A percentile compares a stretch with the other conserved stretches of the same genome.
Conservation (phyloP, 768 basidiomycete species). For the Udeniomyces megalosporus region DNA sequence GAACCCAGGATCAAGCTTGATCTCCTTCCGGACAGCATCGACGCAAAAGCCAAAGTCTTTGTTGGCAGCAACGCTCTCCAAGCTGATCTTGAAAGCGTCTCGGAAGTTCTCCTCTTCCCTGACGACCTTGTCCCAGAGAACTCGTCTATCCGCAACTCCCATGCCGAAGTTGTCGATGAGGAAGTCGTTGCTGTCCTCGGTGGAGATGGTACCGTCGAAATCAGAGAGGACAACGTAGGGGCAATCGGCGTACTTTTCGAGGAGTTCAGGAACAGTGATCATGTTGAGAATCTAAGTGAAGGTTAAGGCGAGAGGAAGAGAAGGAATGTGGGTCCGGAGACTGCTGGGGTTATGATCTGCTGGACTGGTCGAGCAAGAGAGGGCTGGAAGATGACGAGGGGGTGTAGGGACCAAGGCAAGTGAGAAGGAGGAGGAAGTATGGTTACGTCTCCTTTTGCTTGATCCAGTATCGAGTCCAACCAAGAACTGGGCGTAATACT, state of each 20-base stretch:
- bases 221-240: slow-evolving; percentile 12
- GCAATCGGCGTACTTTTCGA: slow-evolving; percentile 10
- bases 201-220: slow-evolving; percentile 6
- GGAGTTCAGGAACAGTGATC: not conserved
- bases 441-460: no score
- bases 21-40: slow-evolving; percentile 31
- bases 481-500: no score
- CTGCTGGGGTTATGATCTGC: no score
- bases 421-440: no score
- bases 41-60: not conserved
- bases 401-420: no score
- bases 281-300: not conserved
- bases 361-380: no score
- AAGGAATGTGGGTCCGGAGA: no score
- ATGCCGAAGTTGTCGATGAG: slow-evolving; percentile 9
- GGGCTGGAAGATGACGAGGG: no score
- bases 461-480: no score
- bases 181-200: not conserved
- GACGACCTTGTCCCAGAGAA: slow-evolving; percentile 15
- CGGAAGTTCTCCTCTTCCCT: slow-evolving; percentile 9
- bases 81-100: slow-evolving; percentile 5
- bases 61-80: slow-evolving; percentile 2
- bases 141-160: not conserved
- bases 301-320: no score
- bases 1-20: slow-evolving; percentile 76